phyloP scores from a whole-genome alignment of 1,139 yeast species.

The Geotrichum macrosporum region DNA sequence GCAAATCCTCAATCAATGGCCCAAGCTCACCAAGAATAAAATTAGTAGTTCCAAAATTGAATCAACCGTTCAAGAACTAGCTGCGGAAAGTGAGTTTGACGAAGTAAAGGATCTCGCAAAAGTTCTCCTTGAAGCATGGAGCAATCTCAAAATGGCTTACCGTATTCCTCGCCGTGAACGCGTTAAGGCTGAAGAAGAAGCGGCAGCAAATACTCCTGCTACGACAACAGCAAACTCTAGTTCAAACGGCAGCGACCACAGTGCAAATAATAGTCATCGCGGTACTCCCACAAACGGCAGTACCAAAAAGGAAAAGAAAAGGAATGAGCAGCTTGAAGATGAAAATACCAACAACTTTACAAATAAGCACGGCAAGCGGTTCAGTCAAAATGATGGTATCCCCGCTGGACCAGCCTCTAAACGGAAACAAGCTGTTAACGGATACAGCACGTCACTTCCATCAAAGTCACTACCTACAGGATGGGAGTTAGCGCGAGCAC shows the following conservation, averaged over 20 bases:
- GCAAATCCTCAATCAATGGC: conserved; percentile 65
- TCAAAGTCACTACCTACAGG: conserved; percentile 34
- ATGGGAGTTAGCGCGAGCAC: conserved; percentile 39
- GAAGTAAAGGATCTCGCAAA: conserved; percentile 41
- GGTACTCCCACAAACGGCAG: conserved; percentile 2
- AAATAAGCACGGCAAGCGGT: conserved; percentile 6
- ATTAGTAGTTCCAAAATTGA: conserved; percentile 78
- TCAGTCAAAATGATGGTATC: neutral
- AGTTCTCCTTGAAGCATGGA: conserved; percentile 63
- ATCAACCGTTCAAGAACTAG: conserved; percentile 50
- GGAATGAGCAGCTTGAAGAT: neutral
- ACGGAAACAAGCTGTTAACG: neutral
- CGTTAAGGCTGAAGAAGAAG: conserved; percentile 9
- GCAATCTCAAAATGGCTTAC: conserved; percentile 70
- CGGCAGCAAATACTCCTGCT: neutral
- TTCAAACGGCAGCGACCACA: conserved; percentile 6
- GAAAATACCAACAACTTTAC: conserved; percentile 5
- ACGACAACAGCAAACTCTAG: neutral
- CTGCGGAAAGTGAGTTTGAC: conserved; percentile 32
- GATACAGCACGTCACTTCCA: neutral
- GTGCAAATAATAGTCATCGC: conserved; percentile 10
- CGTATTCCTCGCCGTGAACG: conserved; percentile 61
- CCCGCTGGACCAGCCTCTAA: conserved; percentile 10
- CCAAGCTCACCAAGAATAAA: conserved; percentile 74
- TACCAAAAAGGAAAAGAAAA: conserved; percentile 15